Evolutionary conservation across 2,329 filamentous ascomycete genomes (phyloP), one percentile per base, ranked within the genome.

Genomic region (Fusarium scirpi): DNA sequence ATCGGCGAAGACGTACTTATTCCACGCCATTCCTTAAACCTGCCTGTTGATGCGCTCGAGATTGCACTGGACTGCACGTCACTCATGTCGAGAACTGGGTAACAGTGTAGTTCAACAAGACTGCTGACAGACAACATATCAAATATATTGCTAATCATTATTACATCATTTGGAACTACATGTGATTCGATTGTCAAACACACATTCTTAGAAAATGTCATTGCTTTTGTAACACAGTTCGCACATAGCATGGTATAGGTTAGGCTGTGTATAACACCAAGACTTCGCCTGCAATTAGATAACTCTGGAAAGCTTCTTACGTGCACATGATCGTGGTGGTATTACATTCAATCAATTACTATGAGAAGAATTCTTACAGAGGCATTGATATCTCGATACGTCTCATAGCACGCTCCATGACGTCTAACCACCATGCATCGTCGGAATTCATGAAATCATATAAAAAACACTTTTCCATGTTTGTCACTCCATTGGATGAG

Each of bases 311-410:
- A 38, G 3, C 18, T 38, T n/a, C 10, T n/a, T 6, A n/a, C 11
- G 10, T n/a, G 11, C 18, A 10, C 18, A 7, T n/a, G 6, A n/a
- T 38, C 10, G 10, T 38, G 6, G 18, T n/a, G 3, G 12, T 38
- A 7, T n/a, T n/a, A 12, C 10, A 3, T 38, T 38, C 10, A 2
- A 38, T 38, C 0, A n/a, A 7, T 7, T 7, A n/a, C 1, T n/a
- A n/a, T n/a, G 34, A n/a, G 18, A n/a, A 6, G 10, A n/a, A n/a
- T 4, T 38, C 13, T 15, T 4, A 6, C 2, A n/a, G 6, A 12
- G 18, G 18, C 18, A 2, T 7, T n/a, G 18, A 12, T 38, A 38
- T n/a, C 4, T n/a, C 18, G 10, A 38, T 6, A 38, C 16, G 32
- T 38, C 32, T 34, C 9, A 11, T 38, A 7, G 18, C 9, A 38